These are phyloP conservation scores for Neurospora sp. DNA, from an alignment of 495 filamentous ascomycete species.

Conservation along the genomic window DNA sequence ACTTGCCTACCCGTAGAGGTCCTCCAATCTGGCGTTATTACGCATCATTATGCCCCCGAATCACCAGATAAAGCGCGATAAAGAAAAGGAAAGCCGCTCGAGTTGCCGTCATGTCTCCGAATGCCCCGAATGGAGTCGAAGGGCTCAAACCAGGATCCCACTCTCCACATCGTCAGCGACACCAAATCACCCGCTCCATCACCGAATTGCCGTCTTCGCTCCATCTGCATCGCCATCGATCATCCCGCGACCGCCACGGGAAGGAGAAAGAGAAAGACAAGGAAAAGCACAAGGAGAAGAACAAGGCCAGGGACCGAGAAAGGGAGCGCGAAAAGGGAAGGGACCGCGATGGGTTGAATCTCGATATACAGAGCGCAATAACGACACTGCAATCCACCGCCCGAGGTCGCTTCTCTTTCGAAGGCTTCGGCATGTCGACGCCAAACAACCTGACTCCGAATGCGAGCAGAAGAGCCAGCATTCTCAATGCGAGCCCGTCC, in stretches of 20 bases:
- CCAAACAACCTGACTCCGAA: conserved; percentile 30
- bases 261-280: conserved; percentile 9
- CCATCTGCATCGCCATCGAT: conserved; percentile 34
- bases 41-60: background rate
- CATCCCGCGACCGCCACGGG: conserved; percentile 19
- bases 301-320: conserved; percentile 15
- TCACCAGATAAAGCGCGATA: background rate
- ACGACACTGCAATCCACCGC: conserved; percentile 10
- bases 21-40: background rate
- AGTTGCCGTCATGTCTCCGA: background rate
- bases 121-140: conserved; percentile 25
- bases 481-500: conserved; percentile 19
- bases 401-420: conserved; percentile 22
- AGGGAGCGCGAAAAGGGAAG: conserved; percentile 17
- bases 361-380: conserved; percentile 20
- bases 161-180: conserved; percentile 30
- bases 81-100: background rate
- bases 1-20: background rate
- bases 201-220: conserved; percentile 40
- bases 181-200: conserved; percentile 40
- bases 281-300: background rate
- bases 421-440: conserved; percentile 33
- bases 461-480: conserved; percentile 29
- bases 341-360: conserved; percentile 28
- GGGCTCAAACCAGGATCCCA: conserved; percentile 17